These are phyloP conservation scores for Talaromyces adpressus DNA, from an alignment of 495 filamentous ascomycete species.

Conservation along the genomic window DNA sequence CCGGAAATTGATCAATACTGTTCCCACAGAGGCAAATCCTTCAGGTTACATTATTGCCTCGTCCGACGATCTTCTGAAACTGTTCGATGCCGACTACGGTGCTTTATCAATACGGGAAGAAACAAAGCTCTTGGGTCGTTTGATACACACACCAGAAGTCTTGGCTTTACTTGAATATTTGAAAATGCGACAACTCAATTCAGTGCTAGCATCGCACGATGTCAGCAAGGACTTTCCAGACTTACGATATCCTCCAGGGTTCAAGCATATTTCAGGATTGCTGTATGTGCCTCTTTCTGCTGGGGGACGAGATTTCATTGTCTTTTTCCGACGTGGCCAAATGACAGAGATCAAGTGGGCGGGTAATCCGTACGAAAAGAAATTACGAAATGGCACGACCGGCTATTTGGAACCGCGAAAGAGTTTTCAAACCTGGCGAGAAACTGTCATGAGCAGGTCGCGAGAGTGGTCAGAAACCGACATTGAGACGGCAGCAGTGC, in stretches of 20 bases:
- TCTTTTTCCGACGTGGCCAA: slow-evolving; percentile 81
- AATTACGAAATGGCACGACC: slow-evolving; percentile 56
- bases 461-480: slow-evolving; percentile 63
- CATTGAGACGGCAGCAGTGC: slow-evolving; percentile 79
- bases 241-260: slow-evolving; percentile 71
- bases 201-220: slow-evolving; percentile 73
- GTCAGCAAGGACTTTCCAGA: slow-evolving; percentile 77
- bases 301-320: slow-evolving; percentile 78
- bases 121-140: slow-evolving; percentile 75
- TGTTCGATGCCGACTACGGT: slow-evolving; percentile 87
- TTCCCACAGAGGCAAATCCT: slow-evolving; percentile 74
- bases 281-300: slow-evolving; percentile 77
- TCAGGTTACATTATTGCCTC: slow-evolving; percentile 91
- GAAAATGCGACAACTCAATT: slow-evolving; percentile 65
- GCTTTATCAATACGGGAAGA: slow-evolving; percentile 80
- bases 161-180: slow-evolving; percentile 83
- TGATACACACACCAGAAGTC: slow-evolving; percentile 74
- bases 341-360: slow-evolving; percentile 82
- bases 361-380: slow-evolving; percentile 87
- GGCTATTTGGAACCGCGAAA: slow-evolving; percentile 68
- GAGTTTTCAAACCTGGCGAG: slow-evolving; percentile 71
- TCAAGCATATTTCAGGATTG: slow-evolving; percentile 71
- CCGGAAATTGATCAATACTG: slow-evolving; percentile 70
- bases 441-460: slow-evolving; percentile 68
- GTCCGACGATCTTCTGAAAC: slow-evolving; percentile 75